Percentiles rank a stretch among this genome's conserved stretches.
phyloP scores from a whole-genome alignment of 495 filamentous ascomycete species.

The Daldinia vernicosa region DNA sequence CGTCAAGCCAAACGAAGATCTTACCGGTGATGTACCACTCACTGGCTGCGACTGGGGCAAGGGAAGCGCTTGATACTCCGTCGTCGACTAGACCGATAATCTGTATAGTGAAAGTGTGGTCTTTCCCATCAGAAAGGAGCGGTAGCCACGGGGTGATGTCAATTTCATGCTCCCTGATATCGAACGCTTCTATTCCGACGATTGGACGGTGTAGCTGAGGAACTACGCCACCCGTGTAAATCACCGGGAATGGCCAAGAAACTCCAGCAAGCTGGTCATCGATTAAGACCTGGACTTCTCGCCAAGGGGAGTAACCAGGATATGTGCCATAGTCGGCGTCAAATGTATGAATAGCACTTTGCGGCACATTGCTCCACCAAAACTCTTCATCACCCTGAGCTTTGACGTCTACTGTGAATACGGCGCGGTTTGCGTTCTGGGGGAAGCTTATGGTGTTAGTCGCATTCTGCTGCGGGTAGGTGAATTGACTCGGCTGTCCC shows the following conservation, averaged over 20 bases:
- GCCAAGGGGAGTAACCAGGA: conserved; percentile 79
- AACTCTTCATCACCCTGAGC: conserved; percentile 87
- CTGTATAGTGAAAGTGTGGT: conserved; percentile 77
- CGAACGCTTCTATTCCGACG: conserved; percentile 85
- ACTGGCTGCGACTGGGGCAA: conserved; percentile 68
- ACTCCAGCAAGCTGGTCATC: conserved; percentile 84
- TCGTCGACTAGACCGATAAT: conserved; percentile 71
- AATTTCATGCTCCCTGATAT: conserved; percentile 83
- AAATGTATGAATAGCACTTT: conserved; percentile 70
- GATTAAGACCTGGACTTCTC: conserved; percentile 84
- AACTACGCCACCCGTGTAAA: conserved; percentile 88
- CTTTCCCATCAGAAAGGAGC: conserved; percentile 69
- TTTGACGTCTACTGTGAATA: conserved; percentile 80
- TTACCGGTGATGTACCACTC: conserved; percentile 89
- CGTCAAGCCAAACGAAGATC: conserved; percentile 80
- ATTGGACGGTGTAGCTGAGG: conserved; percentile 86
- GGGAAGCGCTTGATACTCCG: conserved; percentile 49
- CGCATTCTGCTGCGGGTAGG: conserved; percentile 70
- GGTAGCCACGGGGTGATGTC: conserved; percentile 85
- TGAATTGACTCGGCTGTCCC: conserved; percentile 73
- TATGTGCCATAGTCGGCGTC: conserved; percentile 63
- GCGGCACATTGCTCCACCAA: conserved; percentile 86
- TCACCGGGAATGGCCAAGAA: conserved; percentile 85
- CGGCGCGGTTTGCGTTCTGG: conserved; percentile 71
- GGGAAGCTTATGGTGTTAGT: conserved; percentile 69